Base-by-base conservation (phyloP, 176 grass and related monocot species). In the Guadua angustifolia region DNA sequence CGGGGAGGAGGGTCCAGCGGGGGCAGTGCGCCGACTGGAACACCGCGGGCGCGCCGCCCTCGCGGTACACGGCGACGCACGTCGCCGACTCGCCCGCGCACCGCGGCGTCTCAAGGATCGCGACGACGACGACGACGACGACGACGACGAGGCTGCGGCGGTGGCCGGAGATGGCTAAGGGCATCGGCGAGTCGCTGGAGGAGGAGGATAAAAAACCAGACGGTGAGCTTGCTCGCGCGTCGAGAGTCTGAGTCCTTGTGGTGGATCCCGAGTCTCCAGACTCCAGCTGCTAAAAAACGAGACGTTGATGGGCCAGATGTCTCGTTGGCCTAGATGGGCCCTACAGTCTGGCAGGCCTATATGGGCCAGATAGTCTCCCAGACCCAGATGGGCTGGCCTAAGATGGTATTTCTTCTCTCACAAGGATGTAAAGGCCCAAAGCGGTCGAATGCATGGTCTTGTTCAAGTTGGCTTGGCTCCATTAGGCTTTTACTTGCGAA, bases 11-110 rank as follows among this genome's bases (percentile, higher is more conserved):
- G 35, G 72, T 92, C 96, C 96, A 98, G 19, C 93, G 91, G 21
- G 96, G 89, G 87, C 93, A 95, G 58, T 92, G 89, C 59, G 93
- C 62, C 51, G 96, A 98, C 62, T 89, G 89, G 85, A 95, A 92
- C 57, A 98, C 95, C 52, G 95, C 93, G 4, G 95, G 87, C 15
- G 95, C 93, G 39, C 95, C 93, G 32, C 93, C 93, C 69, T 98
- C 95, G 60, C 89, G 82, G 87, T 98, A 98, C 44, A 92, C 85
- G 21, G 89, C 77, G 43, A 93, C 85, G 93, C 95, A 98, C 36
- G 87, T 86, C 21, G 76, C 82, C 13, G 92, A 92, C 77, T 98
- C 95, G 7, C 79, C 79, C 45, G 85, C 75, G 85, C 81, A 83
- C 39, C 24, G 18, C 25, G 61, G 79, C 45, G 76, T 24, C 24